phyloP scores from a whole-genome alignment of 495 filamentous ascomycete species.

The Neurospora pannonica region DNA sequence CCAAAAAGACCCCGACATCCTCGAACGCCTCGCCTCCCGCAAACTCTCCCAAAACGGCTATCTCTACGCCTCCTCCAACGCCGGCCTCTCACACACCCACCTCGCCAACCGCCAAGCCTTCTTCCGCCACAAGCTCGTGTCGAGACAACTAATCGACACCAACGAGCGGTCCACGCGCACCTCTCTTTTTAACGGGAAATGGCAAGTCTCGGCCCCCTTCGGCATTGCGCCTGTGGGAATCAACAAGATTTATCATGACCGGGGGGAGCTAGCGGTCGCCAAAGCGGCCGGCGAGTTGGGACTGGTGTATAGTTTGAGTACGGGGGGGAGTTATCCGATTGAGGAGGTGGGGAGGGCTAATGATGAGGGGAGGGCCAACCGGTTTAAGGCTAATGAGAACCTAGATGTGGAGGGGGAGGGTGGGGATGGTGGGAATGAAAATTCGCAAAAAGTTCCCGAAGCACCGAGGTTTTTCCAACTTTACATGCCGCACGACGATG shows the following conservation, averaged over 20 bases:
- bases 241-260: neutral
- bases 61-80: slow-evolving; percentile 58
- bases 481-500: slow-evolving; percentile 55
- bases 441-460: neutral
- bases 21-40: slow-evolving; percentile 44
- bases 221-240: neutral
- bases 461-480: slow-evolving; percentile 51
- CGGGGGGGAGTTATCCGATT: neutral
- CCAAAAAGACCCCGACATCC: neutral
- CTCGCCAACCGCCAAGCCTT: slow-evolving; percentile 59
- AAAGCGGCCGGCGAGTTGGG: neutral
- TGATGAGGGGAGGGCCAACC: neutral
- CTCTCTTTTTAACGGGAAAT: neutral
- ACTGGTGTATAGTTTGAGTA: neutral
- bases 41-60: slow-evolving; percentile 44
- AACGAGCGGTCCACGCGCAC: neutral
- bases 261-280: neutral
- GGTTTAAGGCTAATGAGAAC: neutral
- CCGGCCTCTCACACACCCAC: slow-evolving; percentile 56
- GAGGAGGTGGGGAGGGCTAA: neutral
- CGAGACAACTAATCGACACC: neutral
- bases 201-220: neutral
- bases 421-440: neutral
- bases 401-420: neutral
- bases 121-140: slow-evolving; percentile 44